phyloP scores from a whole-genome alignment of 202 grass and related monocot genomes.

The Schoenoplectus tabernaemontani region DNA sequence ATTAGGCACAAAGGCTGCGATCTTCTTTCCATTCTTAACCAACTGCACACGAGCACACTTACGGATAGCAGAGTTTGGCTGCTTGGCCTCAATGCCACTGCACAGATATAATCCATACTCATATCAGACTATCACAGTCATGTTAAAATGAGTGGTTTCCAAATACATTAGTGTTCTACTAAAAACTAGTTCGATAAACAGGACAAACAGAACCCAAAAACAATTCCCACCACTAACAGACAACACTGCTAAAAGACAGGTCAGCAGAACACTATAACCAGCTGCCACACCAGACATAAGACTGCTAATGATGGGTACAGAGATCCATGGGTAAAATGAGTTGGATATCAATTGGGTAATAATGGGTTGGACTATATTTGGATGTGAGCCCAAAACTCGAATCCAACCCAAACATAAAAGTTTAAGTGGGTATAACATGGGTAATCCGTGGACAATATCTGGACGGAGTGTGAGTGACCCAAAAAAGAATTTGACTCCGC shows the following conservation, averaged over 20 bases:
- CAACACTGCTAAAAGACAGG: neutral
- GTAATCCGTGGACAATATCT: too few relatives aligned
- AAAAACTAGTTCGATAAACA: neutral
- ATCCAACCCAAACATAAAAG: too few relatives aligned
- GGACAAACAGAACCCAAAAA: neutral
- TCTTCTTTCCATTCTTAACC: conserved; percentile 88
- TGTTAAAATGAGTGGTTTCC: neutral
- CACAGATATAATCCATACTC: neutral
- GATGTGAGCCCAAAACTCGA: too few relatives aligned
- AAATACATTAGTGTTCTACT: neutral
- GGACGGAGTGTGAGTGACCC: too few relatives aligned
- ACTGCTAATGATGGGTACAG: too few relatives aligned
- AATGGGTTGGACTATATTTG: too few relatives aligned
- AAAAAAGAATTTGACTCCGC: too few relatives aligned
- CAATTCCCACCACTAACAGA: neutral
- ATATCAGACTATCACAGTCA: neutral
- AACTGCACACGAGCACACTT: conserved; percentile 84
- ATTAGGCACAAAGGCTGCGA: conserved; percentile 71
- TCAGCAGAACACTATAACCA: neutral
- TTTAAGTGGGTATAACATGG: too few relatives aligned
- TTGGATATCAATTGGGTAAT: too few relatives aligned
- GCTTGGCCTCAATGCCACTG: conserved; percentile 83
- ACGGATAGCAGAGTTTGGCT: conserved; percentile 76
- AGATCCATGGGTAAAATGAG: too few relatives aligned
- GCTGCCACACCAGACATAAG: too few relatives aligned